Evolutionary conservation across 2,329 filamentous ascomycete species (phyloP), one percentile per base, ranked within the genome.

Genomic region (Penicillium expansum): DNA sequence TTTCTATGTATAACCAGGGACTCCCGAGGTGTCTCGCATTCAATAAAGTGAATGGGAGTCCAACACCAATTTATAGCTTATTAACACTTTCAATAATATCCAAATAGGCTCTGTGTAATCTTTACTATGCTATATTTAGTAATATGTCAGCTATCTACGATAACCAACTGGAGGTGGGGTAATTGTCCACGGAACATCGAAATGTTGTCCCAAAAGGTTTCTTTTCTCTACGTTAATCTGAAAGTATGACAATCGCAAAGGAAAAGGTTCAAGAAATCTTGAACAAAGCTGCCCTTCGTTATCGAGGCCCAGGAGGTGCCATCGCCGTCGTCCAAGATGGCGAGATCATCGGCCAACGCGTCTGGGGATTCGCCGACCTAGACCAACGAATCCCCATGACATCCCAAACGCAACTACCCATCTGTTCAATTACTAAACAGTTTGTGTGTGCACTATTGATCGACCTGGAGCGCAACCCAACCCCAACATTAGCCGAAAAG

Each of bases 361-460:
- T 70, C 38, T 80, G 77, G 76, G 78, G 78, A 35, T 79, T 73
- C 50, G 76, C 77, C 20, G 69, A 80, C 62, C 53, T 79, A 20
- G 69, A 76, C n/a, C 48, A 60, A 9, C 69, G 71, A 5, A 71
- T 75, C 22, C 70, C 68, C 5, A 68, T 80, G 60, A 71, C 67
- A 0, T 41, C 71, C 5, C 56, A 72, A 5, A 78, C 71, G 1
- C 67, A 69, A 10, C 61, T 80, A 20, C 77, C 77, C 11, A 79
- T 80, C 55, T 80, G 78, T 60, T 79, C 77, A 6, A 80, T 79
- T 57, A 73, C 76, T 2, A 80, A 80, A 61, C 78, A 80, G 51
- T 76, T 78, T 64, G 62, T 77, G 2, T 78, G 76, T 52, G 67
- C 73, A 5, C 58, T 74, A 4, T 56, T 78, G 47, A 61, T 70